Percentiles rank a stretch among this genome's conserved stretches.
Conservation (phyloP, 176 grass and related monocot species). For the Carex myosuroides region DNA sequence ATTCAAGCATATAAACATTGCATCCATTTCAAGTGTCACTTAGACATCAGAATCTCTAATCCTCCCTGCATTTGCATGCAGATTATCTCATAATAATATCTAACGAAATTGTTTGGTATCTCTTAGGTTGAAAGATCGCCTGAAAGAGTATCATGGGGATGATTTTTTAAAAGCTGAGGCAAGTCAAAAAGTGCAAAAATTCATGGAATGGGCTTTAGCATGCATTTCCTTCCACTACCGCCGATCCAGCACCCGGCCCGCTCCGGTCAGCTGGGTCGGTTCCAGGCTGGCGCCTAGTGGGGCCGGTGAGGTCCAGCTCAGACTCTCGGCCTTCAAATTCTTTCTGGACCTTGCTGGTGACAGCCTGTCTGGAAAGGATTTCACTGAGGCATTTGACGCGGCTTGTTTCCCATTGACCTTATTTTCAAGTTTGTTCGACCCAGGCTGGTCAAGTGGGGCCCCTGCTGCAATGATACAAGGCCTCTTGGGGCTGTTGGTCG, state of each 20-base stretch:
- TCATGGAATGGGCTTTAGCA: constrained; percentile 80
- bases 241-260: constrained; percentile 3
- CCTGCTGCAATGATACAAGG: constrained; percentile 56
- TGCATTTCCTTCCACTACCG: constrained; percentile 64
- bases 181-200: constrained; percentile 62
- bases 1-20: too few species aligned
- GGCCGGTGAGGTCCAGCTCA: constrained; percentile 47
- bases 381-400: constrained; percentile 76
- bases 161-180: constrained; percentile 63
- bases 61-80: neutral
- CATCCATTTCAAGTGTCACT: neutral
- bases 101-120: neutral
- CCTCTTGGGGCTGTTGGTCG: constrained; percentile 61
- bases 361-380: constrained; percentile 70
- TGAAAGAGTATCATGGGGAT: constrained; percentile 72
- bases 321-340: constrained; percentile 61
- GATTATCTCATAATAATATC: neutral
- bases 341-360: constrained; percentile 78
- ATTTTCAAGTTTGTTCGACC: constrained; percentile 79
- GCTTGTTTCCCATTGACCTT: constrained; percentile 82
- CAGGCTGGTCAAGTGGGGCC: constrained; percentile 70
- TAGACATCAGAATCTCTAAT: neutral
- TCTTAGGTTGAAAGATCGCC: constrained; percentile 56
- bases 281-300: constrained; percentile 2
- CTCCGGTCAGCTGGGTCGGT: neutral